A percentile compares a stretch with the other conserved stretches of the same genome.
Conservation (phyloP, 768 basidiomycete species). For the Lepiota brunneoincarnata region DNA sequence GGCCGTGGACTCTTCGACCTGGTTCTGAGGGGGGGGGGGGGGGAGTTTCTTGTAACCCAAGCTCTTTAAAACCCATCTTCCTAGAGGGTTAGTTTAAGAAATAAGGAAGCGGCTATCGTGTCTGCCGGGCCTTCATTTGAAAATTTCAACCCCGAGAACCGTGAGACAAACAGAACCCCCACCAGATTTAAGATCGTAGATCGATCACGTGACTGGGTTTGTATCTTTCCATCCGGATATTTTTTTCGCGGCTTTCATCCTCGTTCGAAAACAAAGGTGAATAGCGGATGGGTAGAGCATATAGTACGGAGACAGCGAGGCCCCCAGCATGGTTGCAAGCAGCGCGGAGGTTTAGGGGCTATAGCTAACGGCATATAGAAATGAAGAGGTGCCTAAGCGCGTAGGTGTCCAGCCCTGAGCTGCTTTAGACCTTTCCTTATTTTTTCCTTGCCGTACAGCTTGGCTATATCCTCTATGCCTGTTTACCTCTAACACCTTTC, state of each 20-base stretch:
- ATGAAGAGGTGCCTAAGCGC: slow-evolving; percentile 10
- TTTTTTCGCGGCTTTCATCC: too few species aligned
- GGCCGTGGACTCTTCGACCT: too few species aligned
- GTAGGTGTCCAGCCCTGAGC: slow-evolving; percentile 16
- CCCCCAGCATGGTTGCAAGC: too few species aligned
- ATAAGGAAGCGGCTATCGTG: neutral
- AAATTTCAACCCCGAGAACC: slow-evolving; percentile 12
- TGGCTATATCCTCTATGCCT: neutral
- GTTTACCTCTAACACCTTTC: slow-evolving; percentile 12
- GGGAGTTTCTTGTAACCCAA: too few species aligned
- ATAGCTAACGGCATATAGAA: slow-evolving; percentile 1
- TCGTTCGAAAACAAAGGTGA: too few species aligned
- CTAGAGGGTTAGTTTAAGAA: neutral
- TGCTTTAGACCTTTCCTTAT: slow-evolving; percentile 15
- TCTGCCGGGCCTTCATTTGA: slow-evolving; percentile 1
- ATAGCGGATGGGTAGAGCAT: too few species aligned
- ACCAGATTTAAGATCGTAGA: neutral
- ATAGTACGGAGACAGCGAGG: too few species aligned
- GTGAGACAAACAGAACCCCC: neutral
- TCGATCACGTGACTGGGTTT: neutral
- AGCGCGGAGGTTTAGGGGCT: neutral
- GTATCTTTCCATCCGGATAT: too few species aligned
- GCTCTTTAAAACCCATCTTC: neutral
- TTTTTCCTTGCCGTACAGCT: neutral
- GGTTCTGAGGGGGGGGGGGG: too few species aligned